Percentiles rank a stretch among this genome's conserved stretches.
Conservation (phyloP, 106 monocot species). For the Dioscorea alata region DNA sequence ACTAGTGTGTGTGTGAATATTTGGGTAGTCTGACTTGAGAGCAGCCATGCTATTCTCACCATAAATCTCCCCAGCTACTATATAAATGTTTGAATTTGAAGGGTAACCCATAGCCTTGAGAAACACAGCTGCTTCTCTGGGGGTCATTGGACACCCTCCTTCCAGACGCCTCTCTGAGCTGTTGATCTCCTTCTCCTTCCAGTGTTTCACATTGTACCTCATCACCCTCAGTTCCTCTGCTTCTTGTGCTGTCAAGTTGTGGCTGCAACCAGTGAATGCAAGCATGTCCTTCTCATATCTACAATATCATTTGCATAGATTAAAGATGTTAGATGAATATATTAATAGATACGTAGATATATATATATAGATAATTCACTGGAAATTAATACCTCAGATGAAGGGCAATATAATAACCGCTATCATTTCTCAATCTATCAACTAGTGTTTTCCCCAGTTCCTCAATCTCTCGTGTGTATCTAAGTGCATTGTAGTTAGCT, state of each 20-base stretch:
- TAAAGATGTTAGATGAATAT: too few relatives aligned
- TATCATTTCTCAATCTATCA: conserved; percentile 39
- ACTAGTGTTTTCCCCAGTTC: conserved; percentile 45
- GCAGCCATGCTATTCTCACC: conserved; percentile 35
- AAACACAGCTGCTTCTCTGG: conserved; percentile 51
- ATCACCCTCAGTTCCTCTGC: conserved; percentile 31
- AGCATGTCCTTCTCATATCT: conserved; percentile 70
- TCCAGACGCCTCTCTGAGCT: conserved; percentile 25
- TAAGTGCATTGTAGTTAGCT: conserved; percentile 74
- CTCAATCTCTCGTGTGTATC: conserved; percentile 59
- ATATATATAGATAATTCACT: too few relatives aligned
- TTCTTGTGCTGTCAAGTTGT: conserved; percentile 39
- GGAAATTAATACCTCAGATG: conserved; percentile 52
- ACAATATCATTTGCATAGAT: background rate
- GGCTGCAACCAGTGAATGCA: conserved; percentile 53
- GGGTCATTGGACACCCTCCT: conserved; percentile 67
- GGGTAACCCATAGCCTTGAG: conserved; percentile 62
- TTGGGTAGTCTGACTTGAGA: conserved; percentile 42
- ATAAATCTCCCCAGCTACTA: conserved; percentile 61
- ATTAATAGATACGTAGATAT: too few relatives aligned
- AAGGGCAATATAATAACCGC: conserved; percentile 60
- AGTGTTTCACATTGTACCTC: conserved; percentile 40
- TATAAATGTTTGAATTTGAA: conserved; percentile 44
- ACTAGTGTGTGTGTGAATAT: conserved; percentile 50
- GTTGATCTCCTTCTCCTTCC: conserved; percentile 65